Conservation (phyloP, 2,329 filamentous ascomycete species). For the Diaporthe amygdali region DNA sequence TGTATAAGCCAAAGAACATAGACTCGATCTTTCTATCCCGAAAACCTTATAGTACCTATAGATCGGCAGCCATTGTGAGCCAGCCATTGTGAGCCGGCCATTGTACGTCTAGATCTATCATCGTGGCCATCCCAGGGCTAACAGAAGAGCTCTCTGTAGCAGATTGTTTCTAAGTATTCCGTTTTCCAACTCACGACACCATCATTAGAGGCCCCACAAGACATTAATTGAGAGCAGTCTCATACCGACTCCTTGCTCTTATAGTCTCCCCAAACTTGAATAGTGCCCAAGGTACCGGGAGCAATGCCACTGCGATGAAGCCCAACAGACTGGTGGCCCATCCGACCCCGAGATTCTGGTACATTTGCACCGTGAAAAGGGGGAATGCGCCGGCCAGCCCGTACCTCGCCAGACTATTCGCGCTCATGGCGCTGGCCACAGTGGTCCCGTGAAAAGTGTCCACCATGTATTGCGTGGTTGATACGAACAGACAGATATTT, state of each 20-base stretch:
- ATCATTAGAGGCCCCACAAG: background rate
- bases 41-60: no score
- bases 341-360: slow-evolving; percentile 45
- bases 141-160: background rate
- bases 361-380: slow-evolving; percentile 65
- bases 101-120: no score
- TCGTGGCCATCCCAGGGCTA: background rate
- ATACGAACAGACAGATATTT: slow-evolving; percentile 64
- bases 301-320: slow-evolving; percentile 51
- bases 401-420: slow-evolving; percentile 64
- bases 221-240: slow-evolving; percentile 32
- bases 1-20: no score
- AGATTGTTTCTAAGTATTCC: no score
- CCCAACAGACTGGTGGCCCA: slow-evolving; percentile 54
- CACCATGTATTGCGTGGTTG: slow-evolving; percentile 55
- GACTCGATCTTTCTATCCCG: no score
- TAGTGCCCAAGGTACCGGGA: slow-evolving; percentile 59
- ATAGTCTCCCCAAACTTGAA: slow-evolving; percentile 53
- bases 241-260: slow-evolving; percentile 45
- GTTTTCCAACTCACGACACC: background rate
- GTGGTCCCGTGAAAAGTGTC: slow-evolving; percentile 62
- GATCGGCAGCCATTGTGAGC: no score
- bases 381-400: slow-evolving; percentile 62
- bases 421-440: slow-evolving; percentile 63
- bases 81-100: background rate